Evolutionary conservation across 2,329 filamentous ascomycete species (phyloP), one percentile per base, ranked within the genome.

Genomic region (Nothophaeocryptopus gaeumannii): DNA sequence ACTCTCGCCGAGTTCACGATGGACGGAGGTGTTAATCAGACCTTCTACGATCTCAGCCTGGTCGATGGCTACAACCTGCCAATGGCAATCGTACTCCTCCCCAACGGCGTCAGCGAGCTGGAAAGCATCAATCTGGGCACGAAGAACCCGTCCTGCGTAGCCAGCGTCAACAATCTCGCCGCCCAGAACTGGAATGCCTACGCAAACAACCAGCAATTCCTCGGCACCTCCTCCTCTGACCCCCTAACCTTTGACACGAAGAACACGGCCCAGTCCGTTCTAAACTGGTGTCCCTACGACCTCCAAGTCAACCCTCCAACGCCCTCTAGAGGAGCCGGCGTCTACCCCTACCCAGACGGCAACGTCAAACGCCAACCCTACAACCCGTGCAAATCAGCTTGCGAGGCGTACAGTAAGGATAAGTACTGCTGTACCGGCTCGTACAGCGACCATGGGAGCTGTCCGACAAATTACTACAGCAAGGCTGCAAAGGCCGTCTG

Each of bases 11-110:
- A 95, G 65, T 91, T 93, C 70, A 89, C 85, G 47, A 77, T 92
- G 12, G 79, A 82, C 42, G 86, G 84, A 26, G 84, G 85, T 29
- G 71, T 78, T 37, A 74, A 75, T 15, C 85, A 90, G 64, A 86
- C 83, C 8, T 93, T 89, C 67, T 92, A 91, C 71, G 88, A 93
- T 67, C 88, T 93, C 55, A 90, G 86, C 35, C 76, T 92, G 2
- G 88, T 93, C 15, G 88, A 93, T 64, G 88, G 88, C 41, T 92
- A 92, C 77, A 92, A 92, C 64, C 70, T 92, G 1, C 86, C 86
- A 1, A 66, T 91, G 54, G 84, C 81, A 29, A 80, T 79, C 33
- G 68, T 77, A 15, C 62, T 76, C 16, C 64, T 73, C 38, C 65
- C 71, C 9, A 78, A 83, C 15, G 76, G 78, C 46, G 84, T 87